A percentile compares a stretch with the other conserved stretches of the same genome.
These are phyloP conservation scores for Acanthamoeba divionensis DNA, from an alignment of 208 protist species.

Conservation along the genomic window DNA sequence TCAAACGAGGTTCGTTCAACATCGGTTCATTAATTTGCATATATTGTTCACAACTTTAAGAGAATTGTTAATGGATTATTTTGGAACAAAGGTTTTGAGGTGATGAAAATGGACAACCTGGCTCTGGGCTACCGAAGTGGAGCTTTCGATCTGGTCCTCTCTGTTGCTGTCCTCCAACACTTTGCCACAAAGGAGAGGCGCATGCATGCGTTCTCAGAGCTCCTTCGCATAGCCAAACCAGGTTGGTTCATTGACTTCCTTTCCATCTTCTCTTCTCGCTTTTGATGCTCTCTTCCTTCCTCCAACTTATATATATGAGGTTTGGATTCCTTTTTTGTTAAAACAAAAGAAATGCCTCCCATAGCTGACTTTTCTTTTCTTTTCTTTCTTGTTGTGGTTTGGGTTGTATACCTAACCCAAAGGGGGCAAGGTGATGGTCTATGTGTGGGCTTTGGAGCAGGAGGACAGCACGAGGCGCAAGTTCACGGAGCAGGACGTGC, in stretches of 20 bases:
- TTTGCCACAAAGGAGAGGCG: slow-evolving; percentile 42
- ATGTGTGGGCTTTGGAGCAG: slow-evolving; percentile 55
- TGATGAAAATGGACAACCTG: not conserved
- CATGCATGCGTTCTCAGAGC: not conserved
- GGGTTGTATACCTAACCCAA: too few species aligned
- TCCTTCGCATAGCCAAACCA: slow-evolving; percentile 7
- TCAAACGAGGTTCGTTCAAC: too few species aligned
- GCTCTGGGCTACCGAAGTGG: not conserved
- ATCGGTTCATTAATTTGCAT: too few species aligned
- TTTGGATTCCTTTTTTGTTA: too few species aligned
- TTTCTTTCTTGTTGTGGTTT: too few species aligned
- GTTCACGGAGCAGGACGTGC: slow-evolving; percentile 52
- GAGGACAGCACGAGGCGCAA: slow-evolving; percentile 34
- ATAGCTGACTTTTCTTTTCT: too few species aligned
- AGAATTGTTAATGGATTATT: too few species aligned
- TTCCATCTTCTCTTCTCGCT: not conserved
- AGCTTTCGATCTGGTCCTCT: slow-evolving; percentile 50
- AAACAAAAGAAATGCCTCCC: too few species aligned
- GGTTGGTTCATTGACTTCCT: not conserved
- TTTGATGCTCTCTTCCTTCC: not conserved
- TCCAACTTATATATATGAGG: not conserved
- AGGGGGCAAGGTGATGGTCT: slow-evolving; percentile 45
- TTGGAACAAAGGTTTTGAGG: slow-evolving; percentile 54
- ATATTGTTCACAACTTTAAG: too few species aligned
- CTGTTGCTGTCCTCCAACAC: slow-evolving; percentile 61